Conservation (phyloP, 805 yeast species). For the Candida michaelii region DNA sequence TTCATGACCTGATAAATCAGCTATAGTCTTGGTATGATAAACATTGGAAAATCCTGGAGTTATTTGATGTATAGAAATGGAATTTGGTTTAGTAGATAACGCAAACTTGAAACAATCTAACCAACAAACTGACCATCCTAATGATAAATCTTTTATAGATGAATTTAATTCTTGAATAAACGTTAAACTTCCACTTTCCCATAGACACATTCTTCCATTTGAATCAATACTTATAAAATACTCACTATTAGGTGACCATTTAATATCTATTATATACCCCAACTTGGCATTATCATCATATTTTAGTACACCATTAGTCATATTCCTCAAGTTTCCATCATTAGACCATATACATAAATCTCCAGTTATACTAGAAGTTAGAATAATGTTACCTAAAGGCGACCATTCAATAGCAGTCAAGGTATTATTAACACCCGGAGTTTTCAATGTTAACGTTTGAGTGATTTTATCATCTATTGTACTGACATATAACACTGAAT, state of each 20-base stretch:
- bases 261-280: slow-evolving; percentile 48
- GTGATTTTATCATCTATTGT: slow-evolving; percentile 32
- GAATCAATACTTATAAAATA: slow-evolving; percentile 60
- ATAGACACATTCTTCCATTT: slow-evolving; percentile 44
- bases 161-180: slow-evolving; percentile 27
- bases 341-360: slow-evolving; percentile 78
- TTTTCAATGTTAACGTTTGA: slow-evolving; percentile 29
- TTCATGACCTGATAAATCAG: slow-evolving; percentile 57
- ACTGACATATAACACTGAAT: slow-evolving; percentile 47
- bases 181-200: slow-evolving; percentile 57
- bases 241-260: slow-evolving; percentile 61
- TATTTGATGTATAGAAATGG: slow-evolving; percentile 55
- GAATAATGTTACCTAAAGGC: slow-evolving; percentile 57
- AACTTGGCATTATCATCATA: slow-evolving; percentile 17
- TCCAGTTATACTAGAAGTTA: slow-evolving; percentile 69
- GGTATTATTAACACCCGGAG: slow-evolving; percentile 24
- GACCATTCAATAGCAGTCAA: slow-evolving; percentile 57
- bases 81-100: slow-evolving; percentile 58
- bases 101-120: slow-evolving; percentile 67
- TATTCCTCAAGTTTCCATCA: slow-evolving; percentile 62
- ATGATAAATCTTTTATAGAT: background rate
- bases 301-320: slow-evolving; percentile 23
- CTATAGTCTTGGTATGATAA: slow-evolving; percentile 22
- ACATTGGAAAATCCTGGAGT: slow-evolving; percentile 1
- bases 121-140: slow-evolving; percentile 66